A percentile compares a stretch with the other conserved stretches of the same genome.
phyloP scores from a whole-genome alignment of 768 basidiomycete genomes.

The Neoboletus brunneissimus region DNA sequence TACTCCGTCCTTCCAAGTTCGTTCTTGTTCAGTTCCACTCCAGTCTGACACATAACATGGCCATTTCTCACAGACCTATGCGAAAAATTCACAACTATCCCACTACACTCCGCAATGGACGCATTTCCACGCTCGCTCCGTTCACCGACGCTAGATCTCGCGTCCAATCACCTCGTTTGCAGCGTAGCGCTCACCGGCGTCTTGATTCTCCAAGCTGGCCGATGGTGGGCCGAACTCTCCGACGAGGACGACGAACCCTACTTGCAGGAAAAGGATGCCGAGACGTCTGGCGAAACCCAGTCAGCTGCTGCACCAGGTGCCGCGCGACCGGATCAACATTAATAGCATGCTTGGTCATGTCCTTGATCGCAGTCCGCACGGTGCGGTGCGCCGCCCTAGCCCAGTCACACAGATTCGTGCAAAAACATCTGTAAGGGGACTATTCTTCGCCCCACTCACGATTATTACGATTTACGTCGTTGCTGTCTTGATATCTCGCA shows the following conservation, averaged over 20 bases:
- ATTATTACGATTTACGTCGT: conserved; percentile 22
- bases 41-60: conserved; percentile 4
- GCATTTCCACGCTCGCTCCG: conserved; percentile 65
- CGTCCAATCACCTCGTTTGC: conserved; percentile 81
- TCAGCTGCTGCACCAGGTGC: conserved; percentile 2
- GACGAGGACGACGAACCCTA: conserved; percentile 54
- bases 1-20: conserved; percentile 78
- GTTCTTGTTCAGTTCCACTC: conserved; percentile 26
- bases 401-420: not conserved
- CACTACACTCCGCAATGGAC: conserved; percentile 47
- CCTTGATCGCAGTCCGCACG: not conserved
- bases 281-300: conserved; percentile 13
- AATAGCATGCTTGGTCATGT: not conserved
- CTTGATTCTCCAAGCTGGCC: conserved; percentile 75
- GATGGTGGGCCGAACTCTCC: conserved; percentile 80
- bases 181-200: conserved; percentile 89
- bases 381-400: not conserved
- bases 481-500: conserved; percentile 30
- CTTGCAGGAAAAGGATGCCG: conserved; percentile 28
- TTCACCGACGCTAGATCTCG: conserved; percentile 69
- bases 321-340: conserved; percentile 8
- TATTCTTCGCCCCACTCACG: conserved; percentile 10
- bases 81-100: conserved; percentile 57
- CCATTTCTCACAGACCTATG: conserved; percentile 45
- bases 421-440: conserved; percentile 5